Evolutionary conservation across 345 rosid genomes (phyloP).

Genomic region (Lumnitzera racemosa): DNA sequence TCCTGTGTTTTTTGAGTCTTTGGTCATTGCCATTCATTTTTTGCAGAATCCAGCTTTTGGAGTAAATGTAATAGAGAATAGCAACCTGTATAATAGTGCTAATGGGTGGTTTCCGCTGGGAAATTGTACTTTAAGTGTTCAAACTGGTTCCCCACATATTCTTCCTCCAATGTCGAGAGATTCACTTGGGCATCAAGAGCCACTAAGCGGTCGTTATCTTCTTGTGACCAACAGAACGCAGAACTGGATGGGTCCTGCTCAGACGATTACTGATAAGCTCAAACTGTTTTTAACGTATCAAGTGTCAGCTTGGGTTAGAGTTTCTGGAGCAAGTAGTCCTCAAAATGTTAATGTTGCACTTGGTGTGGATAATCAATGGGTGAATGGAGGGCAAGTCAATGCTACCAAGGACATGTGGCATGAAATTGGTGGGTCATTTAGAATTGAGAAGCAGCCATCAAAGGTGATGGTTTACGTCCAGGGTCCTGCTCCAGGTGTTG

Average conservation of each 20-base stretch:
- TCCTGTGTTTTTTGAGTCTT: background rate
- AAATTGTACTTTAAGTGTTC: conserved; percentile 53
- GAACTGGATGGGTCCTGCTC: conserved; percentile 99
- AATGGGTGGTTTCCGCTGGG: conserved; percentile 93
- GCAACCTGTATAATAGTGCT: conserved; percentile 52
- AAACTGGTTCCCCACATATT: conserved; percentile 71
- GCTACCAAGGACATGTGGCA: conserved; percentile 74
- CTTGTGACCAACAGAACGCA: conserved; percentile 69
- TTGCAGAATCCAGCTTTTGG: conserved; percentile 70
- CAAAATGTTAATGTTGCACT: conserved; percentile 87
- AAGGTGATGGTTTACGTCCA: conserved; percentile 80
- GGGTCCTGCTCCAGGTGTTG: conserved; percentile 89
- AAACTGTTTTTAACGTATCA: conserved; percentile 81
- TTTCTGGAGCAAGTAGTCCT: conserved; percentile 49
- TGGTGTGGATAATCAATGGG: conserved; percentile 84
- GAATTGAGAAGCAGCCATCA: conserved; percentile 85
- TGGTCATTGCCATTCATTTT: background rate
- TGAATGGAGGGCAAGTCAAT: conserved; percentile 88
- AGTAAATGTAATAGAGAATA: conserved; percentile 63
- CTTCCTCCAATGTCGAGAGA: conserved; percentile 78
- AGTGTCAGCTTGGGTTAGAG: conserved; percentile 84
- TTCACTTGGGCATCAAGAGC: conserved; percentile 56
- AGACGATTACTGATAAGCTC: conserved; percentile 74
- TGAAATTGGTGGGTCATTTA: conserved; percentile 83
- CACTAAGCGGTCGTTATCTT: conserved; percentile 71